Evolutionary conservation across 257 asterid genomes (phyloP), one percentile per base, ranked within the genome.

Genomic region (Salvia miltiorrhiza): DNA sequence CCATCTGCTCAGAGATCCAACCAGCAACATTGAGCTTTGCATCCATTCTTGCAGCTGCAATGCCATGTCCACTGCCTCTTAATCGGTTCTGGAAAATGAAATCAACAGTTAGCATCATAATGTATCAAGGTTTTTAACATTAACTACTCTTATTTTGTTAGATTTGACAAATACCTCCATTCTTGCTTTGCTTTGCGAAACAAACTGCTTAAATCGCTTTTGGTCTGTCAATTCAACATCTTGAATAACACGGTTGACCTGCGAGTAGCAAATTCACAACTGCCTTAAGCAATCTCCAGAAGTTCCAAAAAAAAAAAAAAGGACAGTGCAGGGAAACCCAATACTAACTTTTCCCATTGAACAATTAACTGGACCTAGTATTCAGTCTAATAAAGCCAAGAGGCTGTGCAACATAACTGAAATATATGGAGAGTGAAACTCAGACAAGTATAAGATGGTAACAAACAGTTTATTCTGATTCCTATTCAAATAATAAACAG

Each of bases 31-130:
- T 94, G 70, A 94, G 96, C 82, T 94, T 94, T 47, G 97, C 97
- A 79, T 88, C 99, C 97, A 94, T 87, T 80, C 99, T 87, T 59
- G 96, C 81, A 77, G 96, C 96, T 4, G 99, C 99, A 80, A 94
- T 75, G 74, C 97, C 86, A 78, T 94, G 99, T 4, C 99, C 99
- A 49, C 99, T 89, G 87, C 99, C 97, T 82, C 97, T 87, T 71
- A 94, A 67, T 39, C 96, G 99, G 77, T 94, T 94, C 99, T 94
- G 82, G 48, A 79, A 61, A 50, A 95, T 91, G 85, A 65, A 63
- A 37, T 50, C 69, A 74, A 47, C n/a, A 53, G 76, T 60, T 69
- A 52, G 76, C 59, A 69, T 69, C 73, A 73, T 24, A 61, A 61
- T 19, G 33, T 47, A 61, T 73, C 59, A 35, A 69, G 23, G 35